Percentiles rank a stretch among this genome's conserved stretches.
These are phyloP conservation scores for Euclidium syriacum DNA, from an alignment of 345 rosid species.

Conservation along the genomic window DNA sequence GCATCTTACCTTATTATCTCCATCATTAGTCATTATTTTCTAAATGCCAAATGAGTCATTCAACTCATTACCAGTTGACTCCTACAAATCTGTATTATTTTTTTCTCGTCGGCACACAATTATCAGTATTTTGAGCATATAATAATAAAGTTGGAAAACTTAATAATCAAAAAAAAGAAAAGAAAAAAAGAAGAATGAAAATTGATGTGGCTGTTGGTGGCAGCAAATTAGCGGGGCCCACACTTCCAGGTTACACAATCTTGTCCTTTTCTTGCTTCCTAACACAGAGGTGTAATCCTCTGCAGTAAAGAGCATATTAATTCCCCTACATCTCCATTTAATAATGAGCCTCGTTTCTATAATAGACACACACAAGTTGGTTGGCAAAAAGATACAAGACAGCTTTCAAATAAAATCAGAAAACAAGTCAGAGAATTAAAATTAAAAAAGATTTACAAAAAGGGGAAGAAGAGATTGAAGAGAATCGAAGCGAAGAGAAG, in stretches of 20 bases:
- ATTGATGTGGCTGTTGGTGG: constrained; percentile 11
- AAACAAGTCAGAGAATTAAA: not conserved
- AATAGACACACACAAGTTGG: not conserved
- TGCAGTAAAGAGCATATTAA: not conserved
- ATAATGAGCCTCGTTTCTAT: not conserved
- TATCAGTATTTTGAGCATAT: not conserved
- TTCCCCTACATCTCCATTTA: not conserved
- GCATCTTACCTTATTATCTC: too few species aligned
- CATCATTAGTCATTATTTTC: too few species aligned
- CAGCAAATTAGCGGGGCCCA: constrained; percentile 3
- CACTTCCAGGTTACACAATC: not conserved
- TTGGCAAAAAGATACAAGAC: not conserved
- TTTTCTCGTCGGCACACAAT: not conserved
- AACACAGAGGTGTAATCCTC: not conserved
- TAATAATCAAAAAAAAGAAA: not conserved
- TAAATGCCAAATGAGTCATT: constrained; percentile 1
- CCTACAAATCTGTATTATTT: not conserved
- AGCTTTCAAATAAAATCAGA: not conserved
- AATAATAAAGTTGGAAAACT: not conserved
- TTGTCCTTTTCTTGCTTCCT: constrained; percentile 10
- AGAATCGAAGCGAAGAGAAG: not conserved
- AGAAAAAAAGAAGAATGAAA: not conserved
- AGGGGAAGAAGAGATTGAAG: not conserved
- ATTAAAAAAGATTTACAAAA: too few species aligned
- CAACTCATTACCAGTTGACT: too few species aligned